Percentiles rank a stretch among this genome's conserved stretches.
Evolutionary conservation across 1,284 basidiomycete species (phyloP).

Genomic region (Boletus smithii): DNA sequence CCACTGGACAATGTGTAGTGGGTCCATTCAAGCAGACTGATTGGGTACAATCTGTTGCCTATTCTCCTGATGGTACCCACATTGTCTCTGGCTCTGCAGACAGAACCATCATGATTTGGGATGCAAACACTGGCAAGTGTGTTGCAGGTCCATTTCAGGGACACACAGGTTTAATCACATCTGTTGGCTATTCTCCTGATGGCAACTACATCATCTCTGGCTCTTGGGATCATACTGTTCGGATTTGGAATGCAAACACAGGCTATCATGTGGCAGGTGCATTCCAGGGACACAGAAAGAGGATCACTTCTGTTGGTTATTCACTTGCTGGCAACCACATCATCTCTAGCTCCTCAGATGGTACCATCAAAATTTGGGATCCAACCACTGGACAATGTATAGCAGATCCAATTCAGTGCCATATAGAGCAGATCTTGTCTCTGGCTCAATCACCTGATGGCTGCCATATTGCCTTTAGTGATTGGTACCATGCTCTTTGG

Average conservation of each 20-base stretch:
- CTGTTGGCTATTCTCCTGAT: conserved; percentile 17
- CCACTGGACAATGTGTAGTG: conserved; percentile 12
- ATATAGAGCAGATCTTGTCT: no score
- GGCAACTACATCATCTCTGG: conserved; percentile 14
- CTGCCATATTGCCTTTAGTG: no score
- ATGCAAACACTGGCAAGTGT: conserved; percentile 9
- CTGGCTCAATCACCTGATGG: no score
- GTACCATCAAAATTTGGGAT: conserved; percentile 11
- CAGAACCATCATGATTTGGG: conserved; percentile 10
- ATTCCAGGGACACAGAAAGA: neutral
- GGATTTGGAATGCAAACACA: conserved; percentile 15
- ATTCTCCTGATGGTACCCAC: conserved; percentile 18
- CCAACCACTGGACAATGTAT: neutral
- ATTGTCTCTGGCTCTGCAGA: conserved; percentile 20
- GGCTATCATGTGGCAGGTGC: neutral
- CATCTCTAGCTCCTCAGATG: conserved; percentile 14
- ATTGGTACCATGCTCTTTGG: no score
- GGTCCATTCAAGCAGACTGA: conserved; percentile 5
- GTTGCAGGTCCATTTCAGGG: conserved; percentile 6
- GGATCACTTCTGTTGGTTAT: conserved; percentile 8
- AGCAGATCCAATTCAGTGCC: no score
- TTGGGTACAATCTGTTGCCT: conserved; percentile 12
- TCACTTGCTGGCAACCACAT: conserved; percentile 16
- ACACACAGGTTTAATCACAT: conserved; percentile 5
- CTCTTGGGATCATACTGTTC: conserved; percentile 14